Conservation (phyloP, 176 grass and related monocot genomes). For the Poa pratensis region DNA sequence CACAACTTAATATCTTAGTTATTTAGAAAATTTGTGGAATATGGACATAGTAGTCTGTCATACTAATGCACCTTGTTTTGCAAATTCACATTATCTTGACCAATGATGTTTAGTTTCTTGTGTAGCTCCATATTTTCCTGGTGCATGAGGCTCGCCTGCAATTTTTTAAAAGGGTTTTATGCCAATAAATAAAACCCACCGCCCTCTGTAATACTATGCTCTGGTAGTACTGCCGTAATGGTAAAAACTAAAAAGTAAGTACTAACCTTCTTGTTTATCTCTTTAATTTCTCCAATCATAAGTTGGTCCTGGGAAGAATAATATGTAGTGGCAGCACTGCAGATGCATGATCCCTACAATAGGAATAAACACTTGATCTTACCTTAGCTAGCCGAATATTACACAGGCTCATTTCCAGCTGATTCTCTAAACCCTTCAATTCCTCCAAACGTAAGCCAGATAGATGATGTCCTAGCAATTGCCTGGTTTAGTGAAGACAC, state of each 20-base stretch:
- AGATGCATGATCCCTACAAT: not conserved
- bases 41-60: not conserved
- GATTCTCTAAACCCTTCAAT: conserved; percentile 23
- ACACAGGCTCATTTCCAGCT: conserved; percentile 16
- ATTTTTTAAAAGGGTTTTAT: not conserved
- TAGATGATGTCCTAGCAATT: conserved; percentile 8
- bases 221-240: not conserved
- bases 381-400: conserved; percentile 19
- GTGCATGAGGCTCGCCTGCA: not conserved
- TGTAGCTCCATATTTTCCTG: conserved; percentile 19
- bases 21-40: not conserved
- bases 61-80: not conserved
- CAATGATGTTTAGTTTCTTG: not conserved
- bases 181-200: not conserved
- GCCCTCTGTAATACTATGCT: not conserved
- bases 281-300: conserved; percentile 6
- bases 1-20: not conserved
- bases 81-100: not conserved
- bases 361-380: not conserved
- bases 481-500: not conserved
- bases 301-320: conserved; percentile 14
- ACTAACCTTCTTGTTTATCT: conserved; percentile 18
- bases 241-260: not conserved
- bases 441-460: conserved; percentile 6
- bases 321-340: not conserved